These are phyloP conservation scores for Pisolithus marmoratus DNA, from an alignment of 768 basidiomycete species.

Conservation along the genomic window DNA sequence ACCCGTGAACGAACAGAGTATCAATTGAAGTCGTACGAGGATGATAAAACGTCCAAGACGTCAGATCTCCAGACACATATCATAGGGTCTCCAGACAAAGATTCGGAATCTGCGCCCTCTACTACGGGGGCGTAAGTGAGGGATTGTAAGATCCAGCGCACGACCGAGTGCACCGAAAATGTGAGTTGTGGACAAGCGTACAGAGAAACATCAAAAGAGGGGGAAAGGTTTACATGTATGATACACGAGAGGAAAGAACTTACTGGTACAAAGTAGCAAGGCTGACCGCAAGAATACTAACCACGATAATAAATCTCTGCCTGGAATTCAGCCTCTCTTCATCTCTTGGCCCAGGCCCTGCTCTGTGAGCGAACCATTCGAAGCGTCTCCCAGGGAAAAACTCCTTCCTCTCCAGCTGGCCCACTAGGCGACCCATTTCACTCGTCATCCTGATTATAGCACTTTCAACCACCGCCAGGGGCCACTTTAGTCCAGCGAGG, in stretches of 20 bases:
- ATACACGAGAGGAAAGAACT: background rate
- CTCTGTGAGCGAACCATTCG: conserved; percentile 49
- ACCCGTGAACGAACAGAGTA: no score
- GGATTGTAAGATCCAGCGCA: no score
- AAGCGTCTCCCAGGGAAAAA: conserved; percentile 38
- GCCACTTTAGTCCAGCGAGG: conserved; percentile 32
- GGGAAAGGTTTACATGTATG: no score
- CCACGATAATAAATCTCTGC: conserved; percentile 25
- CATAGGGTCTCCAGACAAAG: no score
- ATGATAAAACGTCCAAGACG: no score
- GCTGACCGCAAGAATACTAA: conserved; percentile 4
- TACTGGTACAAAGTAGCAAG: background rate
- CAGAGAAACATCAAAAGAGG: no score
- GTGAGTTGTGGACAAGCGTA: no score
- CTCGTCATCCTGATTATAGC: conserved; percentile 45
- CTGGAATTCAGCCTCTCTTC: conserved; percentile 41
- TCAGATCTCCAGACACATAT: no score
- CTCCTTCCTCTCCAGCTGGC: conserved; percentile 42
- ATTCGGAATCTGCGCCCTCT: no score
- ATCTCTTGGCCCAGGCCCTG: conserved; percentile 32
- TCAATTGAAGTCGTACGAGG: no score
- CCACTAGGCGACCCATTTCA: conserved; percentile 43
- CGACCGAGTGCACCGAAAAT: no score
- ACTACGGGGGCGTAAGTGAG: no score
- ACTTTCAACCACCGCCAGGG: conserved; percentile 43